Evolutionary conservation across 176 grass and related monocot species (phyloP).

Genomic region (Guadua angustifolia): DNA sequence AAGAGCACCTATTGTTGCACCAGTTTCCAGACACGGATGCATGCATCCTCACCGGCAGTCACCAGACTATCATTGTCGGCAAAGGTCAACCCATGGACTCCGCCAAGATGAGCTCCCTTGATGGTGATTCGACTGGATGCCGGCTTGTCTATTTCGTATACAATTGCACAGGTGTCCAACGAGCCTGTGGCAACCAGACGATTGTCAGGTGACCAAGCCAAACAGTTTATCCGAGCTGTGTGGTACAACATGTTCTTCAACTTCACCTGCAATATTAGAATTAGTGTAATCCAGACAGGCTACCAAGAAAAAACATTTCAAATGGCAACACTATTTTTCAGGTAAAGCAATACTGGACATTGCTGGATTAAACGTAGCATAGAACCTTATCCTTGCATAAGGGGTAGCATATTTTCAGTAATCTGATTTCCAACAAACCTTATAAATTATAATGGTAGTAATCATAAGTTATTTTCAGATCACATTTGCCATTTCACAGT

Average conservation of each 20-base stretch:
- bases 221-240: conserved; percentile 81
- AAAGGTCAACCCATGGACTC: conserved; percentile 90
- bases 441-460: background rate
- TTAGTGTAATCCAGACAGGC: background rate
- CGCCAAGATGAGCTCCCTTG: conserved; percentile 93
- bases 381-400: conserved; percentile 2
- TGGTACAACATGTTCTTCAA: conserved; percentile 99
- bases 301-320: background rate
- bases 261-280: conserved; percentile 63
- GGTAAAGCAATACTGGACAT: background rate
- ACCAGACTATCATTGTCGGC: conserved; percentile 57
- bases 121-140: conserved; percentile 74
- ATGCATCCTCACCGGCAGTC: conserved; percentile 86
- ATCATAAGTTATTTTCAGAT: background rate
- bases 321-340: background rate
- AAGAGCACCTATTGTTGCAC: conserved; percentile 49
- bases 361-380: background rate
- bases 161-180: conserved; percentile 82
- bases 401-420: conserved; percentile 6
- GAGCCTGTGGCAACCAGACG: conserved; percentile 85
- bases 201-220: conserved; percentile 92
- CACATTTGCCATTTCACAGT: background rate
- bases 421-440: conserved; percentile 9
- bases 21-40: conserved; percentile 88
- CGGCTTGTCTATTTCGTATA: conserved; percentile 85